phyloP scores from a whole-genome alignment of 139 green algal species.

The Ulvella scutata region DNA sequence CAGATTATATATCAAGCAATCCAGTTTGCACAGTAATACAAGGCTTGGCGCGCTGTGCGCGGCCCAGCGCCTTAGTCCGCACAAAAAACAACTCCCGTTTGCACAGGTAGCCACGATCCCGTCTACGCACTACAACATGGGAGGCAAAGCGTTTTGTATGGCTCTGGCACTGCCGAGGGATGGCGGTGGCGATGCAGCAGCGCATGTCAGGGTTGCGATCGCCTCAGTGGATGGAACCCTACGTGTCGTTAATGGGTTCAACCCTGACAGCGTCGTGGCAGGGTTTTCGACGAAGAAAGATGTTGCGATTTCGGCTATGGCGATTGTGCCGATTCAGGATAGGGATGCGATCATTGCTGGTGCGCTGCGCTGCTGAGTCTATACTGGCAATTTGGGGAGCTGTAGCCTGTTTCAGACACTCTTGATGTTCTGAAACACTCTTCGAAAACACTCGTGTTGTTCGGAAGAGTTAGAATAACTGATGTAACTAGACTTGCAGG shows the following conservation, averaged over 20 bases:
- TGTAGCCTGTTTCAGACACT: no score
- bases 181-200: neutral
- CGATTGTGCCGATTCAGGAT: neutral
- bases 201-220: neutral
- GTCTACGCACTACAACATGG: neutral
- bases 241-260: neutral
- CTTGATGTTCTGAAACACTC: no score
- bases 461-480: no score
- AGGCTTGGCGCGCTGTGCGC: no score
- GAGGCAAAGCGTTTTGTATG: neutral
- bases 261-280: neutral
- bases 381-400: no score
- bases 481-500: no score
- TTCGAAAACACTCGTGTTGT: no score
- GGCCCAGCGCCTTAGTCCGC: no score
- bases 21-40: no score
- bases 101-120: neutral
- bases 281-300: neutral
- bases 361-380: neutral
- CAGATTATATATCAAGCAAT: no score
- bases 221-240: neutral
- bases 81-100: no score
- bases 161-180: neutral
- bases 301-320: neutral
- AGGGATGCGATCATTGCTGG: neutral